Base-by-base conservation (phyloP, 2,329 filamentous ascomycete genomes). In the Geosmithia flava region DNA sequence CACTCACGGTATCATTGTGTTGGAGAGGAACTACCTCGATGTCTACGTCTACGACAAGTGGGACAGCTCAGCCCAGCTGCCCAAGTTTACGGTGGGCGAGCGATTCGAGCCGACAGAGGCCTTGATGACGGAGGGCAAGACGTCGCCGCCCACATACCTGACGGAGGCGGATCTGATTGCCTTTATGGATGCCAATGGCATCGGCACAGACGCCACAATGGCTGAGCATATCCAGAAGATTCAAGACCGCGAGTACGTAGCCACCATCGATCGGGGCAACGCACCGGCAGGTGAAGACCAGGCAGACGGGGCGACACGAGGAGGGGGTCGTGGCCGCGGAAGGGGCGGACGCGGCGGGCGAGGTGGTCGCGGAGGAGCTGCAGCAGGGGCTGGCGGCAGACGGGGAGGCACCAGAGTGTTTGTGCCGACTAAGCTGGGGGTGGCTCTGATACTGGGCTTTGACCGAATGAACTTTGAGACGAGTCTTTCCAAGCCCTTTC, bases 201-300 rank as follows among this genome's bases (percentile, higher is more conserved):
- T 98, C 53, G 93, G 93, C 13, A 98, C 93, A 10, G 93, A 98
- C 68, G 93, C 93, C 7, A 98, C 93, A 1, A 98, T 98, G 93
- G 93, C 93, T 0, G 93, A 98, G 58, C 93, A 98, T 61, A 98
- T 98, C 58, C 81, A 87, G 50, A 98, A 91, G 65, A 95, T 98
- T 57, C 89, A 97, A 64, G 80, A 90, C 50, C 75, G 93, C 51
- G 76, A 90, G 56, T 98, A 98, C 59, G 91, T 89, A 46, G 78
- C 81, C 49, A 83, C 85, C 2, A 68, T 60, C 60, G 79, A 67
- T 60, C 73, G 59, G 56, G 59, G 62, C 11, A 37, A 37, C 33
- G 15, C 33, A 11, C 66, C 75, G 54, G 68, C 70, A 15, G 33
- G 33, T 11, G 15, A 37, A 7, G 33, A 37, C 11, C 10, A 37